phyloP scores from a whole-genome alignment of 1,284 basidiomycete genomes.

The Microbotryum scabiosae region DNA sequence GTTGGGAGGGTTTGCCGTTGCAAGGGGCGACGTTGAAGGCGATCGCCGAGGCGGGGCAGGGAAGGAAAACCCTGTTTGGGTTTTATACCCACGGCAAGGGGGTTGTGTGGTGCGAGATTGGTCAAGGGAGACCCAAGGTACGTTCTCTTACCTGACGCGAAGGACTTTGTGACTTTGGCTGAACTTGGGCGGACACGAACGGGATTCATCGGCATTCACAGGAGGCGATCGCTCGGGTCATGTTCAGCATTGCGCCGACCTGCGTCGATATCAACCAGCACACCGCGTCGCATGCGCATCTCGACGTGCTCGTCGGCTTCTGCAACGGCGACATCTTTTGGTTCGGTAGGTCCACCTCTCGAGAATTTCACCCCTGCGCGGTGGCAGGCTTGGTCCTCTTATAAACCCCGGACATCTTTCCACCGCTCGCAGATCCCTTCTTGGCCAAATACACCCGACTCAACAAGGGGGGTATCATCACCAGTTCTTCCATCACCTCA shows the following conservation, averaged over 20 bases:
- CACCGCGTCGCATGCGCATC: constrained; percentile 64
- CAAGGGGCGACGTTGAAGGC: constrained; percentile 9
- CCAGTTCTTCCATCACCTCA: constrained; percentile 67
- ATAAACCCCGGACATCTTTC: background rate
- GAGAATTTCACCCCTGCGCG: background rate
- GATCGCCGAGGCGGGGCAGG: constrained; percentile 19
- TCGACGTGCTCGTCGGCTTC: constrained; percentile 91
- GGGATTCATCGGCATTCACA: constrained; percentile 36
- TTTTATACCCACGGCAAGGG: constrained; percentile 20
- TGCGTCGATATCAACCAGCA: constrained; percentile 76
- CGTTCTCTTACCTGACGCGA: too few species aligned
- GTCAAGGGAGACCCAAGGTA: constrained; percentile 19
- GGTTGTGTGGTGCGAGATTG: constrained; percentile 20
- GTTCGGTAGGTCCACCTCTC: constrained; percentile 54
- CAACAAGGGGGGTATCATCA: constrained; percentile 82
- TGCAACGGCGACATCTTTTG: constrained; percentile 85
- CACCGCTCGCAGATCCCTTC: constrained; percentile 59
- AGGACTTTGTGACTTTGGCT: too few species aligned
- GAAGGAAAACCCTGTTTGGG: constrained; percentile 19
- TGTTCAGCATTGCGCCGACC: constrained; percentile 76
- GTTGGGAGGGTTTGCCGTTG: constrained; percentile 28
- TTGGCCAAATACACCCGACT: constrained; percentile 74
- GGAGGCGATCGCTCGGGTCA: constrained; percentile 78
- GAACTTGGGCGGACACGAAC: too few species aligned
- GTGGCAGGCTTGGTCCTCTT: background rate